Percentiles rank a stretch among this genome's conserved stretches.
These are phyloP conservation scores for Colletotrichum orbiculare DNA, from an alignment of 2,329 filamentous ascomycete species.

Conservation along the genomic window DNA sequence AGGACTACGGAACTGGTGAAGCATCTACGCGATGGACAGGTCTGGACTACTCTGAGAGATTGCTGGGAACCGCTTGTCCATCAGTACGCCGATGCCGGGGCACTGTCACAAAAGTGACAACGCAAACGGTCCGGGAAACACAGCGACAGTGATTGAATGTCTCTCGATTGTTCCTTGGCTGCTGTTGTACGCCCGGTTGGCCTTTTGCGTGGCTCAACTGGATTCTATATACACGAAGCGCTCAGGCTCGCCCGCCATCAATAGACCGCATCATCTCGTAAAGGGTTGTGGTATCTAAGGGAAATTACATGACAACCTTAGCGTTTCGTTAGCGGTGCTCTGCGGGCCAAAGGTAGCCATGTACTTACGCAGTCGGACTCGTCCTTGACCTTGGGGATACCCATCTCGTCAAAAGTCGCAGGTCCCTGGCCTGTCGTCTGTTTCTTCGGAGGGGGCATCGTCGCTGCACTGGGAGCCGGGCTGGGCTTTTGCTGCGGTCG, in stretches of 20 bases:
- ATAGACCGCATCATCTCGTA: slow-evolving; percentile 29
- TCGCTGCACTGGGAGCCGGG: slow-evolving; percentile 45
- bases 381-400: slow-evolving; percentile 83
- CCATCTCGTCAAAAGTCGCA: slow-evolving; percentile 98
- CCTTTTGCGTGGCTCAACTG: slow-evolving; percentile 6
- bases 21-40: not conserved
- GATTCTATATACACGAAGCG: slow-evolving; percentile 28
- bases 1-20: slow-evolving; percentile 12
- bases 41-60: slow-evolving; percentile 19
- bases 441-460: slow-evolving; percentile 51
- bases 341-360: not conserved
- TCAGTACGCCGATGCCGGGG: slow-evolving; percentile 15
- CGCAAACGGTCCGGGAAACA: not conserved
- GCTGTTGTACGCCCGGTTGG: slow-evolving; percentile 17
- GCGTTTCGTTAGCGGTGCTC: not conserved
- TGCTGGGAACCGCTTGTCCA: slow-evolving; percentile 8
- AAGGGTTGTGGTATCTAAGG: slow-evolving; percentile 32
- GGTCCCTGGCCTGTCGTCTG: slow-evolving; percentile 77
- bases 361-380: slow-evolving; percentile 89
- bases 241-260: slow-evolving; percentile 11
- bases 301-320: slow-evolving; percentile 35
- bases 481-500: slow-evolving; percentile 41
- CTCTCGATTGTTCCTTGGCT: slow-evolving; percentile 21
- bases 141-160: not conserved
- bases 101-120: not conserved